Base-by-base conservation (phyloP, 177 flowering plant species). In the Vitis hybrid region DNA sequence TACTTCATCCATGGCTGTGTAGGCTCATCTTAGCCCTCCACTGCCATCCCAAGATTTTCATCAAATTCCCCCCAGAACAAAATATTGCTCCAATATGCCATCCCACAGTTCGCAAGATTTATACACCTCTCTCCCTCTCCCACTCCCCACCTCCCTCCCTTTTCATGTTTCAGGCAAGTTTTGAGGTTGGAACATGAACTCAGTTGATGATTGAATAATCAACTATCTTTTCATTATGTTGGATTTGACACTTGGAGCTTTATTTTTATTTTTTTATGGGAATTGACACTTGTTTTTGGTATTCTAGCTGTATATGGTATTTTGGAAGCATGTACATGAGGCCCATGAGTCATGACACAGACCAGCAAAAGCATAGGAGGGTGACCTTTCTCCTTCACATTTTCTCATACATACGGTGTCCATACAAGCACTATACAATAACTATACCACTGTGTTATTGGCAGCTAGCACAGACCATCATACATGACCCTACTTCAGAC, bases 1-100 rank as follows among this genome's bases (percentile, higher is more conserved):
- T 52, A 90, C 68, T 11, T 80, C 80, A 54, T 85, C 91, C 88
- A 85, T 86, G 63, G 63, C 72, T 66, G 19, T 52, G 16, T 40
- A 50, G 7, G 21, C 63, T 65, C 81, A 77, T 74, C 79, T 19
- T 76, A 68, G 13, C 73, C 68, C 30, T 65, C 48, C 76, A 72
- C 12, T 68, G 21, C 72, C 79, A 73, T 70, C 10, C 64, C 60
- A 56, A 65, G 7, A 62, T 48, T 67, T 64, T 46, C 72, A 64
- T 67, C 67, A 58, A 75, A 63, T 51, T 14, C 5, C 2, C 10
- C 2, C 32, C 21, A 8, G 6, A 21, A 24, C 30, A 11, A 35
- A 52, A 4, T 11, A 50, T 50, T 2, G 2, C 56, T 40, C 40
- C 57, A 21, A 64, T 48, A 11, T 50, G n/a, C 13, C 16, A 51